These are phyloP conservation scores for Melanogaster broomeanus DNA, from an alignment of 768 basidiomycete genomes.

Conservation along the genomic window DNA sequence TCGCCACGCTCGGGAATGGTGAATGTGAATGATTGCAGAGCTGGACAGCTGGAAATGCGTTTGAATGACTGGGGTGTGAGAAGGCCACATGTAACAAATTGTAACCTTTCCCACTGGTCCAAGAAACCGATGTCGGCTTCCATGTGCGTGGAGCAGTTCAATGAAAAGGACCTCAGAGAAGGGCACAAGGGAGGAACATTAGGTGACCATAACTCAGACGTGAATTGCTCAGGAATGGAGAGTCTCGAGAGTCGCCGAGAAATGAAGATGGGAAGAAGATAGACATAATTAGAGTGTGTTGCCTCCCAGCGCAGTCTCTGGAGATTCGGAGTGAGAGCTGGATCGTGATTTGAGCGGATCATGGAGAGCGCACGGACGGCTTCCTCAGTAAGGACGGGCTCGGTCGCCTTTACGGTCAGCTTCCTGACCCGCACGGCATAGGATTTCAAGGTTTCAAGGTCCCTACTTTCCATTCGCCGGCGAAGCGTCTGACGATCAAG, in stretches of 20 bases:
- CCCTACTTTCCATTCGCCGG: neutral
- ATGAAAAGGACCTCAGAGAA: neutral
- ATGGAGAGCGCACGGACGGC: neutral
- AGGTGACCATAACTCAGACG: neutral
- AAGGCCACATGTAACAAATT: neutral
- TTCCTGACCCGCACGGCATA: neutral
- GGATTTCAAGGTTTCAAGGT: neutral
- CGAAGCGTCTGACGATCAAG: neutral
- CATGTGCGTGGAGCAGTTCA: neutral
- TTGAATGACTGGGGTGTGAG: too few relatives aligned
- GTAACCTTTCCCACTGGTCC: neutral
- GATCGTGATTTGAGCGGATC: neutral
- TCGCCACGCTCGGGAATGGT: too few relatives aligned
- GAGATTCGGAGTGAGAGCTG: neutral
- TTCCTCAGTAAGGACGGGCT: neutral
- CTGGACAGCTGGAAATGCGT: too few relatives aligned
- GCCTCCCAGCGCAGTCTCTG: neutral
- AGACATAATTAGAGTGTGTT: neutral
- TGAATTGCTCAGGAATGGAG: neutral
- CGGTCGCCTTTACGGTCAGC: neutral
- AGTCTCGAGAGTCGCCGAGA: neutral
- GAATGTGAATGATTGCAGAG: too few relatives aligned
- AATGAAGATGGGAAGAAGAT: neutral
- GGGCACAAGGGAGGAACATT: neutral
- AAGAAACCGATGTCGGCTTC: neutral